Evolutionary conservation across 1,284 basidiomycete genomes (phyloP), one percentile per base, ranked within the genome.

Genomic region (Binderoboletus segoi): DNA sequence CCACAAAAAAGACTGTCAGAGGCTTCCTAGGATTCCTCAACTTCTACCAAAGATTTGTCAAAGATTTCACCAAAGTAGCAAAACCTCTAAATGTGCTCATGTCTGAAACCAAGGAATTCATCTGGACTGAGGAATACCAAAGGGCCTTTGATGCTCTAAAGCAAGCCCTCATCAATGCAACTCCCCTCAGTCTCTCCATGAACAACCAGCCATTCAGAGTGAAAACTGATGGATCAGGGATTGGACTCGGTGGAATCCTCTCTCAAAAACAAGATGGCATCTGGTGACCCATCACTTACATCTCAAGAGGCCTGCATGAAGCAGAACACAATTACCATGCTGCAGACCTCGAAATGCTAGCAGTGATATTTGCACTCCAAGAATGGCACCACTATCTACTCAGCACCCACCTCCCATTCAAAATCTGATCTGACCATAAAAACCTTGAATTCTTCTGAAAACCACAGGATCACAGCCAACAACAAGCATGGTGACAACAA

Each of bases 171-270:
- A 40, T 15, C 38, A 47, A 6, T 3, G 13, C 20, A 11, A 6
- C 45, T 7, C 12, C 32, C 2, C 3, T 47, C 0, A 0, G 1
- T 1, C 13, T 47, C 0, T 28, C 28, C 3, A 33, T 7, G 0
- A 28, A 46, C 4, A 11, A 20, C 21, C n/a, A 4, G 0, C 1
- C 8, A 2, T 47, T 47, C 8, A 15, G 10, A 6, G 15, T 47
- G 1, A 12, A 47, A 12, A 21, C 45, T 8, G 45, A 47, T 18
- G 21, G 20, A 18, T 33, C 13, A 2, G 32, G 21, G 13, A 12
- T 47, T 16, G 45, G 32, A 4, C 11, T 47, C 1, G 45, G 45
- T 0, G 32, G 12, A 2, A 23, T 47, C 6, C 21, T 47, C 2
- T 10, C 8, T 2, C 32, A 47, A 18, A 8, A 21, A 16, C 45